Conservation (phyloP, 306 rosid genomes). For the Quercus gilva region DNA sequence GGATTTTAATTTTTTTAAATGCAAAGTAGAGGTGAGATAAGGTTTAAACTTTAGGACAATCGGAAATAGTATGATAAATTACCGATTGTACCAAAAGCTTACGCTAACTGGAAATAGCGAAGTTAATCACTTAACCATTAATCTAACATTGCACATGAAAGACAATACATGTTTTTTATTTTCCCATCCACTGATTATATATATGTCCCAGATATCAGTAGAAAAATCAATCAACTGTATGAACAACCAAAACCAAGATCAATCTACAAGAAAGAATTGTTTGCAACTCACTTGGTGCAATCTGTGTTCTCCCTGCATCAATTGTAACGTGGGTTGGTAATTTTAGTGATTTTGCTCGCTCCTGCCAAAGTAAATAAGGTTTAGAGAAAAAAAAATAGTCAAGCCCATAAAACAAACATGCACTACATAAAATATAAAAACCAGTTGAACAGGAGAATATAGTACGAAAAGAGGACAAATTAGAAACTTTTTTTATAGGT, state of each 20-base stretch:
- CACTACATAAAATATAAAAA: background rate
- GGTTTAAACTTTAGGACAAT: too few relatives aligned
- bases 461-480: background rate
- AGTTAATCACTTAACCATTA: too few relatives aligned
- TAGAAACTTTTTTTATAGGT: too few relatives aligned
- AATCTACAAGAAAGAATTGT: conserved; percentile 5
- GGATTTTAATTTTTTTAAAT: too few relatives aligned
- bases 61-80: too few relatives aligned
- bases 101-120: too few relatives aligned
- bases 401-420: background rate
- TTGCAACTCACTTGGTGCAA: conserved; percentile 84
- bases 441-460: background rate
- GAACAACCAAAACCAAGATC: background rate
- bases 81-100: too few relatives aligned
- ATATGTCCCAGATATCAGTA: background rate
- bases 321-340: conserved; percentile 85
- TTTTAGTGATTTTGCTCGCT: conserved; percentile 74
- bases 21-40: too few relatives aligned
- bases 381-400: background rate
- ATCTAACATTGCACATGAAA: background rate
- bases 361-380: conserved; percentile 41
- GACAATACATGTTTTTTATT: background rate
- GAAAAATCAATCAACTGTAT: background rate
- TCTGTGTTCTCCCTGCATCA: conserved; percentile 97
- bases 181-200: too few relatives aligned